Base-by-base conservation (phyloP, 169 alveolate genomes). In the Plasmodium relictum region DNA sequence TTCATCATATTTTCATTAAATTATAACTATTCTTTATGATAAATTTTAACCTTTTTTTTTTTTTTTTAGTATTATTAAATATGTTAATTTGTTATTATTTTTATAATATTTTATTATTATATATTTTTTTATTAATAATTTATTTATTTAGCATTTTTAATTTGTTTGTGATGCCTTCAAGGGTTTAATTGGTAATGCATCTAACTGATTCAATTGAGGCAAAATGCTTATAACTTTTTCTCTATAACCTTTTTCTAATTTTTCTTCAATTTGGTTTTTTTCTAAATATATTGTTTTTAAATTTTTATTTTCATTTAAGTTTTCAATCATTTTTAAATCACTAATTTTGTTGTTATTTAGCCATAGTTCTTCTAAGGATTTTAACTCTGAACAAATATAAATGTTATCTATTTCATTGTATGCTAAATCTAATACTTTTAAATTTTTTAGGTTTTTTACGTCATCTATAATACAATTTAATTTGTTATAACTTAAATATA, bases 241-340 rank as follows among this genome's bases (percentile, higher is more conserved):
- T 76, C 97, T 92, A 65, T 95, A 95, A 52, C 94, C 61, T 7
- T 96, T 96, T n/a, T 97, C 96, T 4, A 95, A 91, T 44, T 54
- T 93, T 10, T 85, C 66, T 70, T 95, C 97, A 18, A 95, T 92
- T 20, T 95, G 94, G 86, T 95, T 95, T 88, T 95, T 90, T 85
- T 95, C 97, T 58, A 95, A 63, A 52, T 95, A 95, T 7, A 95
- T 73, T 16, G 95, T 95, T 72, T 94, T 73, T 37, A 95, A 94
- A 37, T 87, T 87, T 52, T 62, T 74, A 70, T 93, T 89, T 18
- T 54, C 62, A 5, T 45, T 69, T 52, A 95, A 61, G 18, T 87
- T 80, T 71, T 74, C 76, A 44, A 95, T 62, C 71, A 94, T 95
- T 0, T 85, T 70, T 52, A 92, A 78, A 44, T 86, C 89, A n/a